Conservation (phyloP, 306 rosid genomes). For the Hippophae rhamnoides region DNA sequence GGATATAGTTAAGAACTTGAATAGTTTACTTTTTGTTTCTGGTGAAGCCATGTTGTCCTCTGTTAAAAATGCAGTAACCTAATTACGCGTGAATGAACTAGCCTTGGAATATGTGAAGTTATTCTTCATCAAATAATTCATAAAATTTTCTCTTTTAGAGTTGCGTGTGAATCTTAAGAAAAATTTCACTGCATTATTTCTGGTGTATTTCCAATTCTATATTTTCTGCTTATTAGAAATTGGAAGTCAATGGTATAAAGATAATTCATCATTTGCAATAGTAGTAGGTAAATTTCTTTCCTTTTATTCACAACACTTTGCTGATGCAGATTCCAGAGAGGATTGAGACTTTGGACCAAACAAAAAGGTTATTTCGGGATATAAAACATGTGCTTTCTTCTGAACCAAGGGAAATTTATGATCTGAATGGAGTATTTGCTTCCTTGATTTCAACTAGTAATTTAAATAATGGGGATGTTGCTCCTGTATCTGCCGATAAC, state of each 20-base stretch:
- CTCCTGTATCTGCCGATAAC: constrained; percentile 5
- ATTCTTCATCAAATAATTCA: too few relatives aligned
- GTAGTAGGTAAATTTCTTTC: too few relatives aligned
- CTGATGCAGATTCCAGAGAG: constrained; percentile 47
- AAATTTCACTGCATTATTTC: too few relatives aligned
- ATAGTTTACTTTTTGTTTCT: neutral
- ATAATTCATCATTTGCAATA: too few relatives aligned
- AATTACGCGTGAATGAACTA: neutral
- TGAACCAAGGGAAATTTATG: constrained; percentile 29
- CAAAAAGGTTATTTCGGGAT: constrained; percentile 39
- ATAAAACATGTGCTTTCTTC: constrained; percentile 24
- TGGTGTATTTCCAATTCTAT: too few relatives aligned
- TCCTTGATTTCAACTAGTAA: constrained; percentile 37
- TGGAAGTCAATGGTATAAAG: too few relatives aligned
- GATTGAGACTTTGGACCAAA: constrained; percentile 37
- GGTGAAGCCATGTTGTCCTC: neutral
- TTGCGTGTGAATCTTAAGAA: too few relatives aligned
- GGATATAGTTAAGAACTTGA: neutral
- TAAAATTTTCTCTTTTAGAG: too few relatives aligned
- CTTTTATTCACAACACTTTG: neutral
- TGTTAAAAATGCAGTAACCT: neutral
- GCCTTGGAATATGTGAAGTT: constrained; percentile 6
- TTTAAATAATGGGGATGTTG: constrained; percentile 28
- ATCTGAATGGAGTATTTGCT: constrained; percentile 39
- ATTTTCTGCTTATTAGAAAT: too few relatives aligned